phyloP scores from a whole-genome alignment of 164 flowering plant species.

The Chimonanthus salicifolius region DNA sequence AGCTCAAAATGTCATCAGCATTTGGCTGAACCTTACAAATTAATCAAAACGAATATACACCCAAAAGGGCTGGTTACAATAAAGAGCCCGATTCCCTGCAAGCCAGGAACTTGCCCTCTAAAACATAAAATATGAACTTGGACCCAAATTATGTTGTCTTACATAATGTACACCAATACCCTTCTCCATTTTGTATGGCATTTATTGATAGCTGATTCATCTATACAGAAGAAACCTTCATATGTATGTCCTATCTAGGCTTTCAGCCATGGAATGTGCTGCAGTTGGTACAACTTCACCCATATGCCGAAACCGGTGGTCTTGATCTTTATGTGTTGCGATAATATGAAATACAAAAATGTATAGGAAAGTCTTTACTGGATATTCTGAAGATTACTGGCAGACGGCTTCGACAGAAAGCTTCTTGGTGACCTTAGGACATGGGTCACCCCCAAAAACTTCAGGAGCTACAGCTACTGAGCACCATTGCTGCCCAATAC shows the following conservation, averaged over 20 bases:
- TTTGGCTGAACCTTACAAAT: not conserved
- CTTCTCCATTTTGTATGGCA: not conserved
- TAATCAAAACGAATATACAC: not conserved
- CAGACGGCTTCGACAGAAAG: slow-evolving; percentile 39
- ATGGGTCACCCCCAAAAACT: slow-evolving; percentile 32
- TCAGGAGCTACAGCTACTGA: slow-evolving; percentile 43
- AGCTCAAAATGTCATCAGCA: not conserved
- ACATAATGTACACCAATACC: not conserved
- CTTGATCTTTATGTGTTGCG: not conserved
- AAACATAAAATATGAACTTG: not conserved
- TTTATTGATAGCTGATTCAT: not conserved
- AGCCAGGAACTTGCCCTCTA: slow-evolving; percentile 1
- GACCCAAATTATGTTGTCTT: not conserved
- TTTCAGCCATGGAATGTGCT: slow-evolving; percentile 19
- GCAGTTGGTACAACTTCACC: slow-evolving; percentile 25
- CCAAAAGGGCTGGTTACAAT: not conserved
- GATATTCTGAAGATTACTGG: slow-evolving; percentile 11
- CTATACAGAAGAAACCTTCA: not conserved
- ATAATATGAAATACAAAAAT: not conserved
- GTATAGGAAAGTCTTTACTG: slow-evolving; percentile 12
- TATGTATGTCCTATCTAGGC: slow-evolving; percentile 12
- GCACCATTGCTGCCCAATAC: slow-evolving; percentile 72
- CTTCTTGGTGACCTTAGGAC: slow-evolving; percentile 36
- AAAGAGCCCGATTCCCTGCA: not conserved
- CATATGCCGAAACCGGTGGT: not conserved